A percentile compares a stretch with the other conserved stretches of the same genome.
These are phyloP conservation scores for Sporothrix pallida DNA, from an alignment of 2,329 filamentous ascomycete species.

Conservation along the genomic window DNA sequence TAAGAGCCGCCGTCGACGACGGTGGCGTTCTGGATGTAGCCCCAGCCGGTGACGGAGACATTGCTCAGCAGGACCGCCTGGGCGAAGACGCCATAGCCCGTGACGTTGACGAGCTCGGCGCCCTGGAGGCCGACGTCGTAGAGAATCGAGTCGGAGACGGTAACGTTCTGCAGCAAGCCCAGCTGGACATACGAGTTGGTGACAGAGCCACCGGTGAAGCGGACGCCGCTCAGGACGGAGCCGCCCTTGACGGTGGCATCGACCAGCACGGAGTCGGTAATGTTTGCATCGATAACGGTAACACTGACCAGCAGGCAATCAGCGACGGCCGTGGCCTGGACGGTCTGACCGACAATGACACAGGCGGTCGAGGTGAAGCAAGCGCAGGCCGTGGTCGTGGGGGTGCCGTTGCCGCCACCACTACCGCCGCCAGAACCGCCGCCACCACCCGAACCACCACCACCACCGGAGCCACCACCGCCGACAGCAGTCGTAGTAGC, in stretches of 20 bases:
- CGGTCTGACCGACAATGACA: slow-evolving; percentile 36
- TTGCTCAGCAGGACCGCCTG: slow-evolving; percentile 28
- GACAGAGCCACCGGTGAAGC: slow-evolving; percentile 37
- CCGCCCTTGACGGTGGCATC: slow-evolving; percentile 31
- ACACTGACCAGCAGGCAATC: slow-evolving; percentile 37
- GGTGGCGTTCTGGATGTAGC: slow-evolving; percentile 28
- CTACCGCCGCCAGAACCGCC: neutral
- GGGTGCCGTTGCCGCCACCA: neutral
- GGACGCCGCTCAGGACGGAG: slow-evolving; percentile 34
- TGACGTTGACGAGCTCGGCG: slow-evolving; percentile 28
- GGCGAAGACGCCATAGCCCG: neutral
- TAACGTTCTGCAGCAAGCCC: slow-evolving; percentile 33
- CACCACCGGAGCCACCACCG: slow-evolving; percentile 4
- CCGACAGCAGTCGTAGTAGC: neutral
- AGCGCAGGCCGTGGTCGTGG: slow-evolving; percentile 29
- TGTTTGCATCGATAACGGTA: slow-evolving; percentile 32
- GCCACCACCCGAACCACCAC: neutral
- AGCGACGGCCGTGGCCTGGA: slow-evolving; percentile 34
- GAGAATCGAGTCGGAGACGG: slow-evolving; percentile 24
- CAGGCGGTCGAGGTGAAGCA: slow-evolving; percentile 35
- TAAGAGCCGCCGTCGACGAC: slow-evolving; percentile 22
- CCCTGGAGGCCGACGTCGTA: slow-evolving; percentile 31
- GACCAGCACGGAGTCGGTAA: slow-evolving; percentile 36
- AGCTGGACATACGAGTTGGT: slow-evolving; percentile 22
- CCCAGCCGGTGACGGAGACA: slow-evolving; percentile 4